These are phyloP conservation scores for Pseudocercospora crystallina DNA, from an alignment of 2,329 filamentous ascomycete genomes.

Conservation along the genomic window DNA sequence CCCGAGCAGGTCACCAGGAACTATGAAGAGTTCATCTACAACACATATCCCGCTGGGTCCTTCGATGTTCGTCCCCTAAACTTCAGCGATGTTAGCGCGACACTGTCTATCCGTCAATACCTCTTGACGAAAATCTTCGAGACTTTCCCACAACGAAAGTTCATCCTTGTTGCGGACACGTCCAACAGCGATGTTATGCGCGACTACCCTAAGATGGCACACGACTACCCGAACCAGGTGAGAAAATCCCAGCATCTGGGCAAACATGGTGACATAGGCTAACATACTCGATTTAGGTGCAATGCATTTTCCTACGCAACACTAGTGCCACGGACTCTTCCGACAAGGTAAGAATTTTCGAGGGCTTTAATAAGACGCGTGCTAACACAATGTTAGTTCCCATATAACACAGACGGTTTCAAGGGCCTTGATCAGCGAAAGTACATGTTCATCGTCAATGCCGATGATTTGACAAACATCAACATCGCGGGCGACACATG, in stretches of 20 bases:
- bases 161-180: conserved; percentile 74
- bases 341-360: conserved; percentile 38
- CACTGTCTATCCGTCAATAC: conserved; percentile 67
- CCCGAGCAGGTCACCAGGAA: conserved; percentile 74
- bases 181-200: conserved; percentile 75
- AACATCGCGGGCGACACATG: conserved; percentile 70
- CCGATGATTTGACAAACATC: conserved; percentile 65
- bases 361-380: too few relatives aligned
- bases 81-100: conserved; percentile 73
- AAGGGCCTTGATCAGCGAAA: conserved; percentile 62
- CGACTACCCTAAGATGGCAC: conserved; percentile 54
- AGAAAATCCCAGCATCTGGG: too few relatives aligned
- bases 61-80: conserved; percentile 78
- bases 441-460: conserved; percentile 78
- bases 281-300: conserved; percentile 45
- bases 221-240: conserved; percentile 63
- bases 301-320: conserved; percentile 76
- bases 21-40: conserved; percentile 79
- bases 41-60: conserved; percentile 72
- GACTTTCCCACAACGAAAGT: conserved; percentile 73
- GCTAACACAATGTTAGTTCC: conserved; percentile 52
- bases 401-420: conserved; percentile 73
- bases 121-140: conserved; percentile 71
- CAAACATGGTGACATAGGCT: too few relatives aligned
- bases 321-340: conserved; percentile 66